Base-by-base conservation (phyloP, 495 filamentous ascomycete genomes). In the Podospora pseudoanserina region DNA sequence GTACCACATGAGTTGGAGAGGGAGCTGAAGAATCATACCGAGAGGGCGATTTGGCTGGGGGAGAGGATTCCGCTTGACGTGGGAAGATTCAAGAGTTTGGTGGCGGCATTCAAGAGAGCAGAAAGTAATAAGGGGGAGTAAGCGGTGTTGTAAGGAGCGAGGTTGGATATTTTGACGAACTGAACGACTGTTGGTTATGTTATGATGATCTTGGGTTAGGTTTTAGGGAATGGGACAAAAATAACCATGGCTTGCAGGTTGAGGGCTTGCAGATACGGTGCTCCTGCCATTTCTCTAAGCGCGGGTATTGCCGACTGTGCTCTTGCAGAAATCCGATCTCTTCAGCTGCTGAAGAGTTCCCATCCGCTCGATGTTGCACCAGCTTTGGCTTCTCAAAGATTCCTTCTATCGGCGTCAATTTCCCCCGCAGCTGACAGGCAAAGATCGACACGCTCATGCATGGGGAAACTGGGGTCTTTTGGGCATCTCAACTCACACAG, bases 41-140 rank as follows among this genome's bases (percentile, higher is more conserved):
- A 94, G 73, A 76, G 90, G 28, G 92, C 92, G 34, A 92, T 89
- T 27, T 97, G 93, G 93, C 81, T 97, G 83, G 93, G 93, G 5
- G 87, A 92, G 65, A 81, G 83, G 65, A 72, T 92, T 27, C 86
- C 90, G 16, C 73, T 97, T 73, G 88, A 95, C 79, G 75, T 89
- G 61, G 81, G 79, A 32, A 1, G 87, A 18, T 91, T 95, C 68
- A 84, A 63, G 69, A 20, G 73, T 74, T 60, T 58, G 20, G 28
- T 53, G 18, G 67, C 19, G 59, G 20, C 53, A 1, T 60, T 44
- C 34, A 63, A 19, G 30, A 57, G 19, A 18, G 57, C 26, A 19
- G 32, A 20, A 4, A 55, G n/a, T 26, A 34, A 5, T 44, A 27
- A 23, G 11, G 63, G 30, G 15, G 67, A 27, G 18, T 13, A 28